phyloP scores from a whole-genome alignment of 23 red algal genomes.

The Gracilaria domingensis region DNA sequence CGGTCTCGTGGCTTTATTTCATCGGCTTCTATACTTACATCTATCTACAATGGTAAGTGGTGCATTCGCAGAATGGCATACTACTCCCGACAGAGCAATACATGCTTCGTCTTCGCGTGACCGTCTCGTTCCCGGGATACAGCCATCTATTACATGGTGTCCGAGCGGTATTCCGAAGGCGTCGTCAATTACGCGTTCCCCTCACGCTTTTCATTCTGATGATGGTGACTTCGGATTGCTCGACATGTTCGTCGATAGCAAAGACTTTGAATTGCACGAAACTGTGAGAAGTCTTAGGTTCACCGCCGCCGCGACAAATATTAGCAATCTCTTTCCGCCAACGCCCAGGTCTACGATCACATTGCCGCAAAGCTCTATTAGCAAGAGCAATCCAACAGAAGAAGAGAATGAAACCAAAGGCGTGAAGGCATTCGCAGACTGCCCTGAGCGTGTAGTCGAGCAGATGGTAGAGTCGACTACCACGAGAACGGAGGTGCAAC shows the following conservation, averaged over 20 bases:
- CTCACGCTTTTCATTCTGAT: background rate
- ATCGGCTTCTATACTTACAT: no score
- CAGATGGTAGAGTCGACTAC: background rate
- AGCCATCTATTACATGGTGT: background rate
- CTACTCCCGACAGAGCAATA: background rate
- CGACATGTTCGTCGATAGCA: slow-evolving; percentile 27
- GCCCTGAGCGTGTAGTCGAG: no score
- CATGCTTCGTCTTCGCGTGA: background rate
- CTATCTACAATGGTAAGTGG: background rate
- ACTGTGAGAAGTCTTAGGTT: slow-evolving; percentile 20
- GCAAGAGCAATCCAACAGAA: background rate
- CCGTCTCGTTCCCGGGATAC: background rate
- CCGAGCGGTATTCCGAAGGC: slow-evolving; percentile 18
- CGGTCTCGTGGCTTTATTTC: no score
- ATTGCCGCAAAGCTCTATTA: background rate
- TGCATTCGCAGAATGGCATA: background rate
- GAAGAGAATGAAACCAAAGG: no score
- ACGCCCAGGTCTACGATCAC: background rate
- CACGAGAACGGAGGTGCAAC: background rate
- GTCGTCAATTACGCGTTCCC: slow-evolving; percentile 28
- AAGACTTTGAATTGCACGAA: slow-evolving; percentile 26
- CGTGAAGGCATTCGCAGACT: background rate
- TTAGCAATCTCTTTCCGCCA: slow-evolving; percentile 17
- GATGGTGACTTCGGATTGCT: slow-evolving; percentile 33
- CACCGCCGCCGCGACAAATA: background rate